Evolutionary conservation across 768 basidiomycete genomes (phyloP).

Genomic region (Harrya chromipes): DNA sequence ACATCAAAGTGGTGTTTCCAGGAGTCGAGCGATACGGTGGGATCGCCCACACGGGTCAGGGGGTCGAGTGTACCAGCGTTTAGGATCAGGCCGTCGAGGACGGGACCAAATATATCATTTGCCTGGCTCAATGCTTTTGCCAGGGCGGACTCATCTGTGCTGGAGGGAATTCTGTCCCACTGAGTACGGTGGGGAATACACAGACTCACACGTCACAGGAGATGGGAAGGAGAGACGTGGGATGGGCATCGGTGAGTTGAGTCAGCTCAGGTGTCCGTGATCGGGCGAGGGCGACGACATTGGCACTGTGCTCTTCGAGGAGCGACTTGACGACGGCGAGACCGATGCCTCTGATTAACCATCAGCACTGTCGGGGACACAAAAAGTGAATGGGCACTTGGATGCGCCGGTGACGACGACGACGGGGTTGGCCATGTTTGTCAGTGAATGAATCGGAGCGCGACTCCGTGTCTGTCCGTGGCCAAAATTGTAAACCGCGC

Average conservation of each 20-base stretch:
- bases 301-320: conserved; percentile 56
- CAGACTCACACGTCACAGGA: conserved; percentile 74
- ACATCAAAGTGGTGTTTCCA: conserved; percentile 80
- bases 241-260: conserved; percentile 41
- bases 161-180: conserved; percentile 27
- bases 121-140: conserved; percentile 54
- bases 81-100: conserved; percentile 72
- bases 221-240: conserved; percentile 45
- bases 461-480: conserved; percentile 23
- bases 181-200: background rate
- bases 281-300: conserved; percentile 77
- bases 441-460: background rate
- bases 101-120: conserved; percentile 49
- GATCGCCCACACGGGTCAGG: conserved; percentile 53
- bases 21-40: conserved; percentile 44
- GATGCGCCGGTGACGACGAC: conserved; percentile 86
- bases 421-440: conserved; percentile 44
- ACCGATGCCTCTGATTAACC: conserved; percentile 61
- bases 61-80: conserved; percentile 84
- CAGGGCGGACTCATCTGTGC: conserved; percentile 56
- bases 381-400: conserved; percentile 42
- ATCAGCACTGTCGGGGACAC: conserved; percentile 2
- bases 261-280: conserved; percentile 62
- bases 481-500: conserved; percentile 14
- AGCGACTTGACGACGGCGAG: conserved; percentile 72